phyloP scores from a whole-genome alignment of 192 early-diverging fungal species.

The Gamsiella multidivaricata region DNA sequence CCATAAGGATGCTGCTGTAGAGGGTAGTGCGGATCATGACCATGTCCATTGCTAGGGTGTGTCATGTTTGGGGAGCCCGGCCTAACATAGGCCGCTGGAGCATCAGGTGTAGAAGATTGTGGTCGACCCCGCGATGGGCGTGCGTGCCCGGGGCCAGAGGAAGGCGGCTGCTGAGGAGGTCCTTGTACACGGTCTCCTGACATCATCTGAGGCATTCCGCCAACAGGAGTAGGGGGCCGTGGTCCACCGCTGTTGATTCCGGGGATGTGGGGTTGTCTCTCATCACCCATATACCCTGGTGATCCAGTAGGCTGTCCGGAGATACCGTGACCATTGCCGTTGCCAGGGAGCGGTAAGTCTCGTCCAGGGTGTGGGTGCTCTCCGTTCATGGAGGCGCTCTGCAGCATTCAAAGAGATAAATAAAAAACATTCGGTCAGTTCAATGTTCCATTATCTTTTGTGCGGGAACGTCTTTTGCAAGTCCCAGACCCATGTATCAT shows the following conservation, averaged over 20 bases:
- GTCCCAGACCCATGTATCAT: background rate
- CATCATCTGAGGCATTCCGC: conserved; percentile 52
- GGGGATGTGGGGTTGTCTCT: conserved; percentile 48
- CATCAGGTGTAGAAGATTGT: conserved; percentile 30
- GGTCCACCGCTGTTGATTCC: conserved; percentile 31
- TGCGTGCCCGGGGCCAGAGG: conserved; percentile 10
- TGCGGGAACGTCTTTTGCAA: background rate
- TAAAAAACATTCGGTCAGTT: background rate
- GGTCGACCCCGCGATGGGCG: conserved; percentile 18
- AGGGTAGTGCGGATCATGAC: conserved; percentile 37
- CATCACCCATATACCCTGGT: conserved; percentile 28
- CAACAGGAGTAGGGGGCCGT: conserved; percentile 34
- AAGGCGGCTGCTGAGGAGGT: conserved; percentile 14
- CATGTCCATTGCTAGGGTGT: conserved; percentile 25
- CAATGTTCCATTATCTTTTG: too few relatives aligned
- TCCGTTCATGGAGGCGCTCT: conserved; percentile 28
- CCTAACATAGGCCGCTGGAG: conserved; percentile 18
- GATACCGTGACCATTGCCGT: conserved; percentile 10
- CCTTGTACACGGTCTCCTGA: conserved; percentile 21
- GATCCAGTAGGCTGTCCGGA: conserved; percentile 12
- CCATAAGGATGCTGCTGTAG: conserved; percentile 31
- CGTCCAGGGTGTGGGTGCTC: conserved; percentile 30
- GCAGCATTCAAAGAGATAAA: background rate
- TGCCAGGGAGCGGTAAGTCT: conserved; percentile 40
- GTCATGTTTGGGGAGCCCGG: conserved; percentile 29